These are phyloP conservation scores for Baorangia bicolor DNA, from an alignment of 768 basidiomycete species.

Conservation along the genomic window DNA sequence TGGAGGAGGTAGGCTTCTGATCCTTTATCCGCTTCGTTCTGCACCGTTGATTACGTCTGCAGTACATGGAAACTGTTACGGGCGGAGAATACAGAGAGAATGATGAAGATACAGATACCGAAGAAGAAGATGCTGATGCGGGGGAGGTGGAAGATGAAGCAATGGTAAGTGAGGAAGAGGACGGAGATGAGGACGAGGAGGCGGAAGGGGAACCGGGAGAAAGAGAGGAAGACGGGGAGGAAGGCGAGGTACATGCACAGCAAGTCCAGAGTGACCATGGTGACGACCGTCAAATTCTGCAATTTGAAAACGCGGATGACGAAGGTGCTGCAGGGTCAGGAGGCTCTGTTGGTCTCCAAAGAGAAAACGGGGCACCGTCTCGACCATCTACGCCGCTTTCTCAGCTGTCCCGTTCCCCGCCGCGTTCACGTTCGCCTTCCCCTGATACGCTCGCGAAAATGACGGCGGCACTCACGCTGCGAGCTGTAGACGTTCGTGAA, in stretches of 20 bases:
- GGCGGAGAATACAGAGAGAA: constrained; percentile 35
- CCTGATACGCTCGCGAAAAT: constrained; percentile 43
- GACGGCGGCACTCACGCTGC: constrained; percentile 40
- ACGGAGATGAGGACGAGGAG: constrained; percentile 36
- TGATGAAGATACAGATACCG: constrained; percentile 28
- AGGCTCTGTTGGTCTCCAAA: constrained; percentile 1
- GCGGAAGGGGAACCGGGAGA: constrained; percentile 40
- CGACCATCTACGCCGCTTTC: constrained; percentile 36
- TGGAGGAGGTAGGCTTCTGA: constrained; percentile 71
- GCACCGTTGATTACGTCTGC: constrained; percentile 22
- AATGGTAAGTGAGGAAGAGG: constrained; percentile 27
- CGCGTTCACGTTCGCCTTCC: constrained; percentile 48
- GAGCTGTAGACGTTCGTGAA: constrained; percentile 45
- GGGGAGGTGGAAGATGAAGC: constrained; percentile 39
- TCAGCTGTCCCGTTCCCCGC: constrained; percentile 51
- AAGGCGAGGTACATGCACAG: constrained; percentile 22
- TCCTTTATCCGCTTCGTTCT: constrained; percentile 19
- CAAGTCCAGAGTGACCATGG: constrained; percentile 4
- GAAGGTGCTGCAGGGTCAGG: not conserved
- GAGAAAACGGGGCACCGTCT: constrained; percentile 19
- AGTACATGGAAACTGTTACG: constrained; percentile 68
- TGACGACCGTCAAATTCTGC: constrained; percentile 9
- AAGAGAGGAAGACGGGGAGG: constrained; percentile 32
- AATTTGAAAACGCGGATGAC: constrained; percentile 13
- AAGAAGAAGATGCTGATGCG: constrained; percentile 39